Conservation (phyloP, 108 stramenopile species). For the Mediolabrus comicus region DNA sequence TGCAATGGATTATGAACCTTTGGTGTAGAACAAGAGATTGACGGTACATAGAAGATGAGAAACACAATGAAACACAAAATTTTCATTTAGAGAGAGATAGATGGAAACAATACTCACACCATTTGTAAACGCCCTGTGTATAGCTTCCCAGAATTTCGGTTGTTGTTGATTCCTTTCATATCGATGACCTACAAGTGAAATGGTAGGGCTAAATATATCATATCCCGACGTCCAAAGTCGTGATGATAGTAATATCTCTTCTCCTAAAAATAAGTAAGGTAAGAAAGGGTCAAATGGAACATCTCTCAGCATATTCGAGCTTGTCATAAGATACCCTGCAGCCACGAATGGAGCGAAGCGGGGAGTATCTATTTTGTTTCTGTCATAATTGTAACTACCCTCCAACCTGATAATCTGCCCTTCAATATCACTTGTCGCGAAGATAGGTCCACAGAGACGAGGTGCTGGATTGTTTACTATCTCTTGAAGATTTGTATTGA, state of each 20-base stretch:
- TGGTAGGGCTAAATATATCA: conserved; percentile 94
- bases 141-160: conserved; percentile 98
- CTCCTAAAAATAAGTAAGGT: conserved; percentile 98
- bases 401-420: conserved; percentile 86
- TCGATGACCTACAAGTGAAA: conserved; percentile 85
- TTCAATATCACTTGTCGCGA: conserved; percentile 85
- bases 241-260: conserved; percentile 90
- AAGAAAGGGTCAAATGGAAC: conserved; percentile 98
- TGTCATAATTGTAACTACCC: conserved; percentile 69
- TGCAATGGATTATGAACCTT: conserved; percentile 78
- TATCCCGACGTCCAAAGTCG: conserved; percentile 95
- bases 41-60: no score
- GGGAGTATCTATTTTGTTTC: conserved; percentile 58
- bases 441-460: conserved; percentile 84
- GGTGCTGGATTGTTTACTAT: conserved; percentile 50
- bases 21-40: not conserved
- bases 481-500: conserved; percentile 50
- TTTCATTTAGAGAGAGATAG: not conserved
- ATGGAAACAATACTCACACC: conserved; percentile 27
- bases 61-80: not conserved
- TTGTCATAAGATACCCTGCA: conserved; percentile 79
- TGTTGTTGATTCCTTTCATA: conserved; percentile 84
- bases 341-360: conserved; percentile 84
- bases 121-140: conserved; percentile 74
- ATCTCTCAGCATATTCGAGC: conserved; percentile 44